Base-by-base conservation (phyloP, 192 early-diverging fungal species). In the Coemansia sp. region DNA sequence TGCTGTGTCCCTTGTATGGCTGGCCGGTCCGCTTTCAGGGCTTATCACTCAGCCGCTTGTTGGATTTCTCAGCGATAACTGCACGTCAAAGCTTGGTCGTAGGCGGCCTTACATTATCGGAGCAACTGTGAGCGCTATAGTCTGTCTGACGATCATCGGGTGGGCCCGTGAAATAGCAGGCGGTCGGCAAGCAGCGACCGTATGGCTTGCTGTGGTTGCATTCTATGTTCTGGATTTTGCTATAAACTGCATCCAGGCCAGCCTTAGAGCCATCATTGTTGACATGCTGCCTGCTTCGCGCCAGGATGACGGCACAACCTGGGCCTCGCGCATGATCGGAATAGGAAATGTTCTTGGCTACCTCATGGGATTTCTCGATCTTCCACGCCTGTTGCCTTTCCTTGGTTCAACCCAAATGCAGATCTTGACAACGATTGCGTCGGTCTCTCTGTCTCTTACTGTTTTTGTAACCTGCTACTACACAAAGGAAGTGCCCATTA, bases 201-300 rank as follows among this genome's bases (percentile, higher is more conserved):
- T 93, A 42, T 72, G 83, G 40, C 75, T 91, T 32, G 94, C 94
- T 19, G 92, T 98, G 5, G 13, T 85, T 9, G 88, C 88, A 10
- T 97, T 98, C 68, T 98, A 95, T 66, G 75, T 88, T n/a, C 72
- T 98, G 19, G 97, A 98, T 76, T 97, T 98, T 81, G 89, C 93
- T 0, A 85, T 98, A 64, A 98, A 98, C 74, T 89, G 89, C 9
- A 90, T 96, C 9, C 91, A 93, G 70, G 93, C 95, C 7, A 84
- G 86, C 32, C 88, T 88, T 63, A 90, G 97, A 9, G 90, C 93
- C 13, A 78, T 98, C 16, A 91, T 96, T 40, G 87, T 97, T 23
- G 97, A 98, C 70, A 86, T 89, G 40, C 85, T 89, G 19, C 91
- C 94, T 0, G 74, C 89, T 16, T 74, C 86, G 59, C 92, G 93